Evolutionary conservation across 257 asterid species (phyloP).

Genomic region (Solanum raphanifolium): DNA sequence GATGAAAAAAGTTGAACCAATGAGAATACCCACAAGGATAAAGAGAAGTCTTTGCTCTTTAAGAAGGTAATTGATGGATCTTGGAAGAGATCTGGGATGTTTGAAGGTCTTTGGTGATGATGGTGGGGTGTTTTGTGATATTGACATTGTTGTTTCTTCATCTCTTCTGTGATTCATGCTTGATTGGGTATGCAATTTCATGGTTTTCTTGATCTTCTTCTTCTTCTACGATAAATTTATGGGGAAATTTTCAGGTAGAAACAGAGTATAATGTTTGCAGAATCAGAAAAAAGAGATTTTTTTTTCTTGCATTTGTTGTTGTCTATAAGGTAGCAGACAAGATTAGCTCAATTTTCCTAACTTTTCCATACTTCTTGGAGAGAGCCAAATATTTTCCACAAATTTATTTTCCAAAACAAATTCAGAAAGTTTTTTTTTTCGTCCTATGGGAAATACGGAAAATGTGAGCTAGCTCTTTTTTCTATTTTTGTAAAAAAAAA

Average conservation of each 20-base stretch:
- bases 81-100: conserved; percentile 67
- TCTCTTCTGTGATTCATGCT: conserved; percentile 35
- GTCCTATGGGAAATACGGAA: not conserved
- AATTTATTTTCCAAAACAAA: not conserved
- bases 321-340: not conserved
- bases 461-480: not conserved
- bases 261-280: not conserved
- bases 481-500: not conserved
- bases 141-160: conserved; percentile 29
- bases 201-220: conserved; percentile 8
- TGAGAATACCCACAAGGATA: conserved; percentile 61
- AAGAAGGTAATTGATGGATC: conserved; percentile 70
- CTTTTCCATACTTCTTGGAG: not conserved
- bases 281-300: not conserved
- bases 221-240: not conserved
- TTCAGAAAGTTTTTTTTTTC: not conserved
- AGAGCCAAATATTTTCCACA: not conserved
- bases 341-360: not conserved
- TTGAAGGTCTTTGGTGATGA: conserved; percentile 67
- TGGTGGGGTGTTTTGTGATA: conserved; percentile 25
- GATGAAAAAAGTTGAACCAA: conserved; percentile 76
- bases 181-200: conserved; percentile 60
- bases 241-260: not conserved
- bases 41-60: conserved; percentile 80
- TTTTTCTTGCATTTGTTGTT: not conserved